phyloP scores from a whole-genome alignment of 305 asterid genomes.

The Solanum aculeatissimum region DNA sequence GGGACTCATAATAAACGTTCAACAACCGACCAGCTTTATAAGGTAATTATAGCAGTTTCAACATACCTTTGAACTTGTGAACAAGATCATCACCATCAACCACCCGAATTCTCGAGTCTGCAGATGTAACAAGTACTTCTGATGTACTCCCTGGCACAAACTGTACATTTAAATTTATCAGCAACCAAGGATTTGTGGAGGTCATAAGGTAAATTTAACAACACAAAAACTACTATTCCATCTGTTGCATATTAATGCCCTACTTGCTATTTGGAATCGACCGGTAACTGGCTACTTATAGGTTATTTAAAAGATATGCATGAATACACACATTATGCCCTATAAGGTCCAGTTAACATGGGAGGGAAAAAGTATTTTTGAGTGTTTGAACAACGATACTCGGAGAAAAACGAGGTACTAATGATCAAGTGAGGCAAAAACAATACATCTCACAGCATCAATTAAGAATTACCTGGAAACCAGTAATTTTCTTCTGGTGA shows the following conservation, averaged over 20 bases:
- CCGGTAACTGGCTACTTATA: not conserved
- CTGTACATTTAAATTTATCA: constrained; percentile 32
- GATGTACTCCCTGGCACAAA: constrained; percentile 93
- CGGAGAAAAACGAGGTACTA: not conserved
- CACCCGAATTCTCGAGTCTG: constrained; percentile 91
- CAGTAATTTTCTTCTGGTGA: constrained; percentile 89
- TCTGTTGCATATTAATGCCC: not conserved
- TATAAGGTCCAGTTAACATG: not conserved
- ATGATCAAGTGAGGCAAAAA: not conserved
- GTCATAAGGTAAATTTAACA: not conserved
- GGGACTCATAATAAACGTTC: not conserved
- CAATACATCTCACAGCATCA: not conserved
- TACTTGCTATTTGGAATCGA: not conserved
- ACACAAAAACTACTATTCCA: not conserved
- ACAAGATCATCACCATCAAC: constrained; percentile 74
- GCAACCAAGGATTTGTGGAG: not conserved
- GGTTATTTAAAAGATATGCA: not conserved
- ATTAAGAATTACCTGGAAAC: constrained; percentile 63
- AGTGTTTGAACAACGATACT: not conserved
- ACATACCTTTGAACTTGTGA: constrained; percentile 90
- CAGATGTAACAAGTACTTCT: constrained; percentile 91
- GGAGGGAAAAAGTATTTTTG: not conserved
- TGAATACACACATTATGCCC: not conserved
- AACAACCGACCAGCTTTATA: not conserved
- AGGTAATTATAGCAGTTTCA: not conserved